Base-by-base conservation (phyloP, 78 protist species). In the Dictyostelium firmibasis region DNA sequence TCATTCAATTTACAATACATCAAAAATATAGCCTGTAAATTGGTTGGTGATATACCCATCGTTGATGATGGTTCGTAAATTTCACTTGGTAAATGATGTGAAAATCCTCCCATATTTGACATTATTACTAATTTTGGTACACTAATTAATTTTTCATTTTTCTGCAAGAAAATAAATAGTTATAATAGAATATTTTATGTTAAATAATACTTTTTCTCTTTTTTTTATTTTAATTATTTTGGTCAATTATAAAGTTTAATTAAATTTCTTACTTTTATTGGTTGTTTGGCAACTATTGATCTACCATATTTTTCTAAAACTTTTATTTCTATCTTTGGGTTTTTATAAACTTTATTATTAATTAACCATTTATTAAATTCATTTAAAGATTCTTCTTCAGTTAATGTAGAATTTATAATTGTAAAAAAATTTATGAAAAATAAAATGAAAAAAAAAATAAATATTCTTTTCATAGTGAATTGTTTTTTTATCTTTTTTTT, bases 101-200 rank as follows among this genome's bases (percentile, higher is more conserved):
- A 31, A 31, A 27, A 53, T 33, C 76, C 38, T 4, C 84, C 83
- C 18, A 13, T 27, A 27, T 33, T 18, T 23, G 85, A 36, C 85
- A 86, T 77, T 83, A 86, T 86, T 8, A 60, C 11, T 29, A 36
- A 38, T 60, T 36, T 86, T 27, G 93, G 93, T 35, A 86, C 79
- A 57, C 47, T 36, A n/a, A 86, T 77, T 29, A 86, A 41, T 77
- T 38, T 62, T 25, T 75, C 85, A 77, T 77, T 41, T 60, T 77
- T 62, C 93, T 86, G 78, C 23, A 35, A 35, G 16, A 11, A 44
- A 41, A 75, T 57, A 25, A 16, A 36, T 4, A 16, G 36, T 53
- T 7, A 86, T 75, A 29, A 50, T 14, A 10, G 11, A 47, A 47
- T 11, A 47, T 11, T 47, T 47, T 10, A 14, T 43, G n/a, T 44